Evolutionary conservation across 129 eudicot species (phyloP), one percentile per base, ranked within the genome.

Genomic region (Flaveria brownii): DNA sequence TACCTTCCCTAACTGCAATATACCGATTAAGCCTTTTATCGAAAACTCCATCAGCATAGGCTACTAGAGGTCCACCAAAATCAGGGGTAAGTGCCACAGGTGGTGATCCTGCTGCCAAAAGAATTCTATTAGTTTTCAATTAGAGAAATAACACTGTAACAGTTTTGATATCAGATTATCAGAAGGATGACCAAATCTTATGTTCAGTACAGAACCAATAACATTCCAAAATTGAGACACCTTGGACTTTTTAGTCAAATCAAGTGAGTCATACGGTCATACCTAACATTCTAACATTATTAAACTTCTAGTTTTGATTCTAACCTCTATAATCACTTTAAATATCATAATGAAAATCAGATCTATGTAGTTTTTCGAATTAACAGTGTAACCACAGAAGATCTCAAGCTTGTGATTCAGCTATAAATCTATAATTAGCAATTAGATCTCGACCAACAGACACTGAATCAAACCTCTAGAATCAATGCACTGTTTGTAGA

Each of bases 41-140:
- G 78, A 73, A 78, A 65, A 85, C 81, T 23, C 88, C 88, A 74
- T 85, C 88, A 50, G 88, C 88, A 46, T 81, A 85, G 68, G 80
- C 74, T 33, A 85, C 81, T 60, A 77, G 50, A 42, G 82, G 88
- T 57, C 78, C 85, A 46, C 83, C 85, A 25, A 77, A 77, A 68
- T 85, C 85, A 52, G 83, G 85, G 56, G 85, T 78, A 14, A 84
- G 51, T 52, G 85, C 81, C 46, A 84, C 81, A 60, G 88, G 88
- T 73, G 75, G 52, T 41, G 82, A 72, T 76, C 77, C 85, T 84
- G 47, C 33, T 12, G 73, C 66, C 57, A 67, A 77, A 67, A 52
- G 12, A 62, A 25, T 60, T 23, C 67, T 60, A 4, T 25, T 2
- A 60, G 64, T 57, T 57, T 20, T 22, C 30, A 57, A 57, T 20